Percentiles rank a stretch among this genome's conserved stretches.
Evolutionary conservation across 2,329 filamentous ascomycete genomes (phyloP).

Genomic region (Aspergillus jensenii): DNA sequence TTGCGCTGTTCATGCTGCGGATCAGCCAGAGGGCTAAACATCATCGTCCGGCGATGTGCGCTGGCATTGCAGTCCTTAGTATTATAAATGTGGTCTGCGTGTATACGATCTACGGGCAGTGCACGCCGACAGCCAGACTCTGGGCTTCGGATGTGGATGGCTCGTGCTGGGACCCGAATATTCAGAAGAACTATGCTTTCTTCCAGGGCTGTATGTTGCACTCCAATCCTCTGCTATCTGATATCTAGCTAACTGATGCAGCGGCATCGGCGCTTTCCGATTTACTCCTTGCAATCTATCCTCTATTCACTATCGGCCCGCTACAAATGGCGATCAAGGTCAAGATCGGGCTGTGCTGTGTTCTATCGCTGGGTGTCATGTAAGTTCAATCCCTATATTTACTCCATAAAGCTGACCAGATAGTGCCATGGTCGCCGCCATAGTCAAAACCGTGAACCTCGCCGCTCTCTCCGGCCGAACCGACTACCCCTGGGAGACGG

Average conservation of each 20-base stretch:
- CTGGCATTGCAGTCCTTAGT: too few relatives aligned
- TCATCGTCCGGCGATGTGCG: constrained; percentile 7
- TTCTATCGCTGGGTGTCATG: constrained; percentile 12
- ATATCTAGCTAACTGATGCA: neutral
- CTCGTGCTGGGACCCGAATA: constrained; percentile 3
- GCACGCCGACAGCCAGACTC: neutral
- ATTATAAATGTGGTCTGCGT: constrained; percentile 8
- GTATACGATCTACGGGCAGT: constrained; percentile 15
- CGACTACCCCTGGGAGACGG: constrained; percentile 9
- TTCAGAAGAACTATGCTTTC: constrained; percentile 13
- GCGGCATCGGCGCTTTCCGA: constrained; percentile 12
- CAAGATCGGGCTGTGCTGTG: constrained; percentile 8
- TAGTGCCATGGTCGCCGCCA: constrained; percentile 14
- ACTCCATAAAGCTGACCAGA: neutral
- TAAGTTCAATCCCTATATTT: neutral
- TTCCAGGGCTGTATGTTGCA: constrained; percentile 14
- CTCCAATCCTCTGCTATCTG: neutral
- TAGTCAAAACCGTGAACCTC: constrained; percentile 13
- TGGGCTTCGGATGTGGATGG: constrained; percentile 5
- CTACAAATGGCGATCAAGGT: constrained; percentile 12
- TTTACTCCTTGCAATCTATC: constrained; percentile 11
- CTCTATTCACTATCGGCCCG: constrained; percentile 5
- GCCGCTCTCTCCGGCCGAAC: neutral
- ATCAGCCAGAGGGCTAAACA: constrained; percentile 11
- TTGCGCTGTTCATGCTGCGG: constrained; percentile 11